Evolutionary conservation across 1,284 basidiomycete species (phyloP), one percentile per base, ranked within the genome.

Genomic region (Veloboletus limbatus): DNA sequence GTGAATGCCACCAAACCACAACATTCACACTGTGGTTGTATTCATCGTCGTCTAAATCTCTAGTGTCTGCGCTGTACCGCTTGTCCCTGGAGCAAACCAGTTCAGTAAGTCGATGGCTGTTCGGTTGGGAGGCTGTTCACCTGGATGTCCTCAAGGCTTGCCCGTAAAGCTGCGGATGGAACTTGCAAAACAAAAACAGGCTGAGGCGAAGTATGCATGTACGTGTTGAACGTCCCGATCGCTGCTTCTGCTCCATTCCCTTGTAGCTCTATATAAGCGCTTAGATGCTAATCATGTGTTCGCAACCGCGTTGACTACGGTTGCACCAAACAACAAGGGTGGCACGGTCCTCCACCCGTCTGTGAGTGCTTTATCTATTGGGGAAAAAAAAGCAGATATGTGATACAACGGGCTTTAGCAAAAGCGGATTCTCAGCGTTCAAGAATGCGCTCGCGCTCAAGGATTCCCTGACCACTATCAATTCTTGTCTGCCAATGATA

Each of bases 401-500:
- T 33, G 45, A 37, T 41, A 47, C 17, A 43, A 41, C 14, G 4
- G 18, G 0, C 16, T 31, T 26, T 44, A 87, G 80, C 82, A 86
- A 79, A 79, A 78, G 53, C 75, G 85, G 7, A 74, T 83, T 22
- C 56, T 85, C 26, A 82, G 72, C 5, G 72, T 85, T 13, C 72
- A 79, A 20, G 85, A 88, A 57, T 75, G 72, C 41, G 85, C 85
- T 11, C 73, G 85, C 24, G 77, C 81, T 0, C 85, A 88, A 65
- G 85, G 85, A 0, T 88, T 88, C 53, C 84, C 85, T 0, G 85
- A 88, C 53, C 37, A 67, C 27, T 86, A 83, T 51, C 51, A 72
- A 26, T 85, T 88, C 52, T 49, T 73, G 27, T 82, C 82, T 0
- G 63, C 57, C 6, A 72, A 77, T 31, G 58, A 62, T 2, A 52